Base-by-base conservation (phyloP, 352 stramenopile genomes). In the Phytophthora hibernalis region DNA sequence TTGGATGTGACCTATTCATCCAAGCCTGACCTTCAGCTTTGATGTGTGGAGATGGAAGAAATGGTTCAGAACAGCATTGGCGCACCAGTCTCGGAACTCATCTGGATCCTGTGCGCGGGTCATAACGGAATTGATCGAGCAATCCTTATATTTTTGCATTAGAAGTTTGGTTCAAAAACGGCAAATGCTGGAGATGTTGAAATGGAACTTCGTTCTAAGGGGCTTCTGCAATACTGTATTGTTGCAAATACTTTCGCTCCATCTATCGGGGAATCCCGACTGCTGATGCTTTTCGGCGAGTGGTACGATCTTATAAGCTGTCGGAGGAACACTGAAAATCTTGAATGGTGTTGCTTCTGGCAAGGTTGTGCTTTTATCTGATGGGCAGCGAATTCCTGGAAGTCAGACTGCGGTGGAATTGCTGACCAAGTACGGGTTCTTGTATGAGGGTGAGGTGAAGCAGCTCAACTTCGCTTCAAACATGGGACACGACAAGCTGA, bases 121-220 rank as follows among this genome's bases (percentile, higher is more conserved):
- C 71, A 79, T 59, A 76, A 74, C 26, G 71, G 66, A 45, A 73
- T 79, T 73, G 71, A 66, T 68, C 45, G 54, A 76, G 66, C 66
- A 50, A 72, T 76, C 12, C 44, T 75, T 35, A 59, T 5, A 16
- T 56, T 76, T 64, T 70, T 69, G 53, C 30, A 52, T 45, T 0
- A 9, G 6, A 73, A 54, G 54, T 70, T 79, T 72, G 56, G 57
- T 49, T 54, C 55, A 4, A 65, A 51, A 50, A 38, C 37, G 22
- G 43, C 22, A 70, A 28, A 49, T 43, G 63, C 40, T 59, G 64
- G 28, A 61, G 50, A 61, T 50, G 10, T 57, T 26, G 43, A 61
- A 33, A 21, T 56, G 33, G 50, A 57, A 54, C 53, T 79, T 66
- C 61, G 61, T 26, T 76, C 65, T 0, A 31, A 47, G 2, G 13